These are phyloP conservation scores for Plantago ovata DNA, from an alignment of 257 asterid species.

Conservation along the genomic window DNA sequence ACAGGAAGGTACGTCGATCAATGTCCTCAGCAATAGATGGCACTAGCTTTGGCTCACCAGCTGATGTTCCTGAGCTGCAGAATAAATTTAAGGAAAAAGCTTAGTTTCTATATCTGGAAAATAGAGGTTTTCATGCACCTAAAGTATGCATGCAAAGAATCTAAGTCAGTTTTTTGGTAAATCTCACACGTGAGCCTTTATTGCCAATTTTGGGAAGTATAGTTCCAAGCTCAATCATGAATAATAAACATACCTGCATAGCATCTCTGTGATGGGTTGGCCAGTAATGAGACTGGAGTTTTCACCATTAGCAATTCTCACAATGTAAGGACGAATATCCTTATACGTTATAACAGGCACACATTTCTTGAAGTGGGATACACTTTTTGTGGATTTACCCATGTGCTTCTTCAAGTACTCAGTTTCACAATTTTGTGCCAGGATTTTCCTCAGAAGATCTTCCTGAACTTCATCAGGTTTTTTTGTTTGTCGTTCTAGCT, in stretches of 20 bases:
- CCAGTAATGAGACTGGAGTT: constrained; percentile 45
- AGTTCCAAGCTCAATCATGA: background rate
- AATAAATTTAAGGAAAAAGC: background rate
- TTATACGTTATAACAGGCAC: constrained; percentile 55
- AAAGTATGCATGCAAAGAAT: background rate
- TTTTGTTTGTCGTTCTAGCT: constrained; percentile 48
- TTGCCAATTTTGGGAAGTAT: constrained; percentile 1
- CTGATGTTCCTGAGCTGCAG: constrained; percentile 80
- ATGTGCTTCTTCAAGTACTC: constrained; percentile 49
- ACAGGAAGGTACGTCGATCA: constrained; percentile 68
- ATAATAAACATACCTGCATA: constrained; percentile 47
- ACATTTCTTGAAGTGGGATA: constrained; percentile 37
- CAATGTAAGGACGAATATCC: constrained; percentile 61
- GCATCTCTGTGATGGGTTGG: constrained; percentile 65
- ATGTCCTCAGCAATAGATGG: constrained; percentile 76
- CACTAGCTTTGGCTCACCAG: constrained; percentile 76
- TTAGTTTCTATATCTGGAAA: background rate
- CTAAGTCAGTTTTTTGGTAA: background rate
- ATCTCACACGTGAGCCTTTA: background rate
- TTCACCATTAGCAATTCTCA: constrained; percentile 63
- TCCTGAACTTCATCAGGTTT: constrained; percentile 56
- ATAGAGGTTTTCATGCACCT: background rate
- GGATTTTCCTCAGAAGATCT: constrained; percentile 40
- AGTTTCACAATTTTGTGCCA: constrained; percentile 48
- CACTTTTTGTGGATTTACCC: constrained; percentile 26